Conservation (phyloP, 2,329 filamentous ascomycete genomes). For the Claviceps pazoutovae region DNA sequence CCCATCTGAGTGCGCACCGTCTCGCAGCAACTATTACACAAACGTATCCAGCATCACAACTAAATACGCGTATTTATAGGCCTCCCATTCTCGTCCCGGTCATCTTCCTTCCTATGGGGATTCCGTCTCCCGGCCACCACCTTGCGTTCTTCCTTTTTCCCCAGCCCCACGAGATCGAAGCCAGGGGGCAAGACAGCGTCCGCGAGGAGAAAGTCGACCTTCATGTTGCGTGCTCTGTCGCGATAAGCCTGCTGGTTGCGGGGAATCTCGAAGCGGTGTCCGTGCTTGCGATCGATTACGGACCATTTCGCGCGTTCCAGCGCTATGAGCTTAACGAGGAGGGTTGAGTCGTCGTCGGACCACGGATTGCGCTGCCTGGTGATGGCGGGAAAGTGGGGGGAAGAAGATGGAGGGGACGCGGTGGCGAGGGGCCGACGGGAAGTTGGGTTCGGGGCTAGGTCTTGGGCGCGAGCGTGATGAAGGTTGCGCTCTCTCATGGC, state of each 20-base stretch:
- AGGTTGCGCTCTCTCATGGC: background rate
- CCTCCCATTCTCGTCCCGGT: constrained; percentile 26
- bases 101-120: constrained; percentile 31
- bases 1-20: too few relatives aligned
- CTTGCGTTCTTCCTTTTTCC: constrained; percentile 32
- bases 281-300: constrained; percentile 17
- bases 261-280: constrained; percentile 23
- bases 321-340: constrained; percentile 29
- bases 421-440: background rate
- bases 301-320: constrained; percentile 16
- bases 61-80: constrained; percentile 22
- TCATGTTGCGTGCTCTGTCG: constrained; percentile 44
- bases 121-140: constrained; percentile 32
- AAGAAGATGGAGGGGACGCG: background rate
- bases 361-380: constrained; percentile 22
- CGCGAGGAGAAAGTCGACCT: constrained; percentile 34
- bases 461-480: background rate
- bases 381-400: background rate
- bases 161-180: constrained; percentile 36
- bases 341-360: constrained; percentile 26
- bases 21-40: too few relatives aligned
- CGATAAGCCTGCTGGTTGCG: constrained; percentile 43
- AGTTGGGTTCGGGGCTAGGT: too few relatives aligned
- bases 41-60: background rate
- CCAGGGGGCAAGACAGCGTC: constrained; percentile 30